Evolutionary conservation across 2,329 filamentous ascomycete species (phyloP), one percentile per base, ranked within the genome.

Genomic region (Sporothrix variecibatus): DNA sequence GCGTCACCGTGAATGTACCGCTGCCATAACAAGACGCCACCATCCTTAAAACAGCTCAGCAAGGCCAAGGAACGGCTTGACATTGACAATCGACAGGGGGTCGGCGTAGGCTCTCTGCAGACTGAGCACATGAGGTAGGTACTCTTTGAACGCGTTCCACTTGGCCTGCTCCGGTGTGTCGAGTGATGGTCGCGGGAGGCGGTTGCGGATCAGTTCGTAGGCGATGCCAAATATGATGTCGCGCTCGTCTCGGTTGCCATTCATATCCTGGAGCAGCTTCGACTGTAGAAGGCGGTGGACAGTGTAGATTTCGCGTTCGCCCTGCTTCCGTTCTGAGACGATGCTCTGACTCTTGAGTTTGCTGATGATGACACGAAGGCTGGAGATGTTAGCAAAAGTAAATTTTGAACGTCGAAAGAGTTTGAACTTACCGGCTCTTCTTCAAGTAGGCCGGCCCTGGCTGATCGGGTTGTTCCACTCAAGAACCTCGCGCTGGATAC

Each of bases 41-140:
- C 76, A 68, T 76, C 76, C 46, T 76, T 76, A 70, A 76, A 76
- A 2, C n/a, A 76, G 76, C 51, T 75, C 73, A 0, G 76, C 75
- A 49, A 76, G 38, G 0, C 75, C 75, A 1, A 67, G 38, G 23
- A 76, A 76, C 15, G 76, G 76, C 70, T 75, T 71, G 17, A 75
- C 72, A 7, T 72, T 76, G n/a, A 75, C 73, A 40, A 75, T 76
- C 3, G 73, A 75, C 34, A 77, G 53, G 3, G 75, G 76, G 38
- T 77, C 72, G 3, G 75, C 72, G 28, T 77, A 76, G 3, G 75
- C 73, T 8, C 73, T 71, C 51, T 77, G 76, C 15, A 77, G 67
- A 9, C 76, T 77, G 26, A 77, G 72, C 12, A 76, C 76, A 28
- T 76, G 75, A 8, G 75, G 76, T 4, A 74, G 73, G 20, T 76